Conservation (phyloP, 352 stramenopile genomes). For the Phytophthora foliorum region DNA sequence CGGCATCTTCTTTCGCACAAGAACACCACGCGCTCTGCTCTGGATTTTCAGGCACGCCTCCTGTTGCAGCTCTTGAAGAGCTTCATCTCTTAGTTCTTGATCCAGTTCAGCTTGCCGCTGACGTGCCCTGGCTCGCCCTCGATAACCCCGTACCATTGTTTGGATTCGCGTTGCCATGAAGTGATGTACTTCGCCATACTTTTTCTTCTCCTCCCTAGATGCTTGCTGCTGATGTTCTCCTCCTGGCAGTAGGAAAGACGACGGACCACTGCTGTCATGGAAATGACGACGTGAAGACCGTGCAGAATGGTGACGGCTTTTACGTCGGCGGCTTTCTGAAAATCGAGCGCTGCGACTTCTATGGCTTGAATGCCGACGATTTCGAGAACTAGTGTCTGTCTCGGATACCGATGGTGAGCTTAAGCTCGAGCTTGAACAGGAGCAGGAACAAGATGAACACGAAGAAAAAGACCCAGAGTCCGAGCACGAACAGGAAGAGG, state of each 20-base stretch:
- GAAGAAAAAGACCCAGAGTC: constrained; percentile 27
- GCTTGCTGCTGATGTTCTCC: background rate
- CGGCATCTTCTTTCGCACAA: constrained; percentile 40
- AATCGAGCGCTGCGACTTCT: constrained; percentile 17
- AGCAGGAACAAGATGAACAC: constrained; percentile 29
- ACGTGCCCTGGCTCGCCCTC: constrained; percentile 32
- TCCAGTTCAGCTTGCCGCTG: constrained; percentile 37
- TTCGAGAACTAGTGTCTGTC: constrained; percentile 3
- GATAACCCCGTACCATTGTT: constrained; percentile 40
- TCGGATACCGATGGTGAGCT: constrained; percentile 32
- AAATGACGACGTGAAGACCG: constrained; percentile 14
- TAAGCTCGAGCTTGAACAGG: constrained; percentile 29
- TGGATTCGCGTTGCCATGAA: constrained; percentile 59
- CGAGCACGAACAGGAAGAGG: constrained; percentile 24
- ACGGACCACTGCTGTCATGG: constrained; percentile 17
- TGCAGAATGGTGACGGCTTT: constrained; percentile 3
- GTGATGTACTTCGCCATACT: constrained; percentile 30
- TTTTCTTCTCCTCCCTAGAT: constrained; percentile 13
- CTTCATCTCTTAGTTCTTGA: constrained; percentile 52
- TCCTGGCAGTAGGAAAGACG: constrained; percentile 9
- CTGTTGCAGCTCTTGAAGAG: constrained; percentile 46
- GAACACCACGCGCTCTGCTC: constrained; percentile 44
- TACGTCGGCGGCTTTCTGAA: background rate
- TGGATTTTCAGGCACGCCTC: constrained; percentile 56
- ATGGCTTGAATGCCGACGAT: constrained; percentile 10